Conservation (phyloP, 2,329 filamentous ascomycete genomes). For the Arthrobotrys conoides region DNA sequence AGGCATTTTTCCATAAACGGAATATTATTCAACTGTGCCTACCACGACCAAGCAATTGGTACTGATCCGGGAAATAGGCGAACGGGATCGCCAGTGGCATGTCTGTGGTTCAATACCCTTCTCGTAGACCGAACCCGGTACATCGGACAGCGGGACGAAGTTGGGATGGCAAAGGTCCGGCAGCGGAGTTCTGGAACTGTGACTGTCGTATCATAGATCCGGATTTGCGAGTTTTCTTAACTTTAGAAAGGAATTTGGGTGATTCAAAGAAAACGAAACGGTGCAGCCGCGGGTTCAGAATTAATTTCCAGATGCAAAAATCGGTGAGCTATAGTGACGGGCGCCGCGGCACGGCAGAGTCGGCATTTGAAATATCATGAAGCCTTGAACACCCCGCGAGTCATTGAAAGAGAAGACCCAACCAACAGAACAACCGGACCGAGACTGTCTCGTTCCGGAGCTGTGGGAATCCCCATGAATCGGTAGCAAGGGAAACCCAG, state of each 20-base stretch:
- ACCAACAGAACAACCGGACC: conserved; percentile 6
- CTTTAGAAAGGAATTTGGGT: background rate
- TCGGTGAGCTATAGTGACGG: too few species aligned
- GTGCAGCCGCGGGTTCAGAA: background rate
- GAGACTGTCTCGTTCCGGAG: conserved; percentile 25
- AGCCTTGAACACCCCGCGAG: background rate
- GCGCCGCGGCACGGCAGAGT: background rate
- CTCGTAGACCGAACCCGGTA: background rate
- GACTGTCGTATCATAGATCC: background rate
- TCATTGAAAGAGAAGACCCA: background rate
- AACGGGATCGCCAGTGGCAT: background rate
- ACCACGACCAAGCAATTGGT: background rate
- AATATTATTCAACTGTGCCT: background rate
- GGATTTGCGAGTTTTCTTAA: background rate
- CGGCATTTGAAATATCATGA: background rate
- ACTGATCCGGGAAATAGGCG: conserved; percentile 2
- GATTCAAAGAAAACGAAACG: background rate
- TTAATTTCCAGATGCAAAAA: too few species aligned
- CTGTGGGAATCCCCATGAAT: conserved; percentile 11
- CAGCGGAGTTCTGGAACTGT: background rate
- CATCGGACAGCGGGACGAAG: background rate
- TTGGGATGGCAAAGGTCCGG: background rate
- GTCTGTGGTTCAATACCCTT: background rate
- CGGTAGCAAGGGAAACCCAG: background rate
- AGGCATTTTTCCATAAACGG: conserved; percentile 9